A percentile compares a stretch with the other conserved stretches of the same genome.
Evolutionary conservation across 1,139 yeast species (phyloP).

Genomic region (Citeromyces hawaiiensis): DNA sequence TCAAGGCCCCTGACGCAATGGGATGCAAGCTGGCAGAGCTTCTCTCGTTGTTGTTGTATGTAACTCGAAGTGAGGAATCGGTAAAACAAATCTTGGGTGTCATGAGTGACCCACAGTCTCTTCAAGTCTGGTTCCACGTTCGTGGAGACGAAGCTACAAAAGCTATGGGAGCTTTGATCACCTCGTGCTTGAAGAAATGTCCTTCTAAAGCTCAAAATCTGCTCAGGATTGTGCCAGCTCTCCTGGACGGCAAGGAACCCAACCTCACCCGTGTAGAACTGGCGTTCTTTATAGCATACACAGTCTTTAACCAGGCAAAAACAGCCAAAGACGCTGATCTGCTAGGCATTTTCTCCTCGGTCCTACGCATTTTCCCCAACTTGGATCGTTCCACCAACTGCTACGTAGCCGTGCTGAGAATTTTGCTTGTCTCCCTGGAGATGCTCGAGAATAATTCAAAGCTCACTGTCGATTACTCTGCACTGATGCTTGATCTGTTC

Average conservation of each 20-base stretch:
- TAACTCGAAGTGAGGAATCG: slow-evolving; percentile 31
- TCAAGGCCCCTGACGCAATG: neutral
- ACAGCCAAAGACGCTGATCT: slow-evolving; percentile 15
- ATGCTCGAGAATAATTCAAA: slow-evolving; percentile 27
- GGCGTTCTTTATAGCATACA: slow-evolving; percentile 49
- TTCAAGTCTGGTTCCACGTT: slow-evolving; percentile 11
- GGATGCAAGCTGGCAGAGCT: slow-evolving; percentile 59
- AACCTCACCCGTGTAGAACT: slow-evolving; percentile 55
- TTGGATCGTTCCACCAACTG: slow-evolving; percentile 22
- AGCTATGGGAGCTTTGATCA: slow-evolving; percentile 66
- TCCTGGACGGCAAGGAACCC: slow-evolving; percentile 18
- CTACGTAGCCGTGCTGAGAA: slow-evolving; percentile 48
- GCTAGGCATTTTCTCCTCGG: slow-evolving; percentile 22
- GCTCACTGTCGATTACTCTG: slow-evolving; percentile 32
- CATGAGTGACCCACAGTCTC: slow-evolving; percentile 18
- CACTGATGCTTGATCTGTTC: slow-evolving; percentile 41
- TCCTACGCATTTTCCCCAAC: slow-evolving; percentile 10
- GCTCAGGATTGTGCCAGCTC: slow-evolving; percentile 15
- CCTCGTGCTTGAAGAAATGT: slow-evolving; percentile 38
- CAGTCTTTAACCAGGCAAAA: slow-evolving; percentile 23
- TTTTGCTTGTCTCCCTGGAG: slow-evolving; percentile 34
- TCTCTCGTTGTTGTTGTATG: slow-evolving; percentile 58
- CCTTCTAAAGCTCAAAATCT: slow-evolving; percentile 6
- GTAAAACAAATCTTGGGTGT: slow-evolving; percentile 30
- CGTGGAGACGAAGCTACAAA: slow-evolving; percentile 54